Conservation (phyloP, 768 basidiomycete genomes). For the Lactifluus hygrophoroides region DNA sequence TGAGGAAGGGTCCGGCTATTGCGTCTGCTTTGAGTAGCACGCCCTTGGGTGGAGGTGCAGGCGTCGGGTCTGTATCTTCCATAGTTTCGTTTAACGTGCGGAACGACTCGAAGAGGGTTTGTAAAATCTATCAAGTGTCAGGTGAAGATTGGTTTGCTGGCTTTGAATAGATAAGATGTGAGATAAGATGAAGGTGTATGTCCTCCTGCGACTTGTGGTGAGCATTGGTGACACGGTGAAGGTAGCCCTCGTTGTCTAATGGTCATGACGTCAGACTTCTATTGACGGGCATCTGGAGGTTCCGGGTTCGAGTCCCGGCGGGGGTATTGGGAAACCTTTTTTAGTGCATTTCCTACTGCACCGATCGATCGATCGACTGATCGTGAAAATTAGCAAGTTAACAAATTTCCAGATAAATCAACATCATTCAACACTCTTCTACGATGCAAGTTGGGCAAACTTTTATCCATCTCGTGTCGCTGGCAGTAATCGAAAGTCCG, state of each 20-base stretch:
- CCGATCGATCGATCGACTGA: too few relatives aligned
- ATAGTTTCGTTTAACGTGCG: background rate
- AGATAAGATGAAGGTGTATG: background rate
- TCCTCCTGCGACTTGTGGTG: too few relatives aligned
- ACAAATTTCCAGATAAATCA: too few relatives aligned
- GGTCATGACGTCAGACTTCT: slow-evolving; percentile 91
- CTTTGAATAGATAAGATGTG: background rate
- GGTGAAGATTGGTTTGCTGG: background rate
- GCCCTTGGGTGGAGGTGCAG: slow-evolving; percentile 44
- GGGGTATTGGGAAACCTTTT: slow-evolving; percentile 37
- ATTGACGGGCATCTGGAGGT: slow-evolving; percentile 53
- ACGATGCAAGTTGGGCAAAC: too few relatives aligned
- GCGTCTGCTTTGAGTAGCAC: slow-evolving; percentile 71
- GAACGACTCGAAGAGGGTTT: too few relatives aligned
- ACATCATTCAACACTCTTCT: too few relatives aligned
- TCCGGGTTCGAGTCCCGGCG: slow-evolving; percentile 83
- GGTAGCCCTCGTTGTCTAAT: slow-evolving; percentile 78
- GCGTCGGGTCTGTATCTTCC: background rate
- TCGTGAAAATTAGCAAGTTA: too few relatives aligned
- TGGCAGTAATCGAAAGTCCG: too few relatives aligned
- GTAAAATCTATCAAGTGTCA: too few relatives aligned
- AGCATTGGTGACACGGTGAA: too few relatives aligned
- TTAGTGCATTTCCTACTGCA: too few relatives aligned
- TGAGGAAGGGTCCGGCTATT: slow-evolving; percentile 61
- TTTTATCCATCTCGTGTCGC: too few relatives aligned